These are phyloP conservation scores for Neurospora terricola DNA, from an alignment of 495 filamentous ascomycete genomes.

Conservation along the genomic window DNA sequence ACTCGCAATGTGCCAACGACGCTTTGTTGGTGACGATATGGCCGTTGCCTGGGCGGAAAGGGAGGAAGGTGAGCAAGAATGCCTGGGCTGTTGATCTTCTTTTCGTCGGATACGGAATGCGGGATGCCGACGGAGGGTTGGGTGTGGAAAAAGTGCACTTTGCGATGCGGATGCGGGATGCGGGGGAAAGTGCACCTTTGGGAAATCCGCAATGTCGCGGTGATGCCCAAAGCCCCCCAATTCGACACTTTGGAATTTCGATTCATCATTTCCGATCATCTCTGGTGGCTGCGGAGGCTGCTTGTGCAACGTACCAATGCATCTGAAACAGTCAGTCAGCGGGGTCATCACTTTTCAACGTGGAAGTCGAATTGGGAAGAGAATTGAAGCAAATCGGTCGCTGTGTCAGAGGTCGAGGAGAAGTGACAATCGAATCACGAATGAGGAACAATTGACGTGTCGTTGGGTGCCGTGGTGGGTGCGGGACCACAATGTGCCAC, in stretches of 20 bases:
- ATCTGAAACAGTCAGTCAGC: neutral
- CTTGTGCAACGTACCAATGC: neutral
- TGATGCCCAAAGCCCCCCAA: neutral
- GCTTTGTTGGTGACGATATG: neutral
- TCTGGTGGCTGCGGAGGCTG: neutral
- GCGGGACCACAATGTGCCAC: neutral
- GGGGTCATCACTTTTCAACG: neutral
- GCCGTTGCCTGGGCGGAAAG: neutral
- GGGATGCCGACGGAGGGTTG: neutral
- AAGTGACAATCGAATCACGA: neutral
- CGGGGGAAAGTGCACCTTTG: neutral
- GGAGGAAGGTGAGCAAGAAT: neutral
- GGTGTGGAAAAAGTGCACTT: neutral
- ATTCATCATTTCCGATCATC: neutral
- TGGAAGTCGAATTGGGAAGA: neutral
- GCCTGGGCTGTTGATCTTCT: rapidly evolving
- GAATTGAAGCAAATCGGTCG: neutral
- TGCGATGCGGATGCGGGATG: neutral
- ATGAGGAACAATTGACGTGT: neutral
- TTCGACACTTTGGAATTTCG: neutral
- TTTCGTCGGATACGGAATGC: neutral
- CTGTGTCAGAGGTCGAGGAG: neutral
- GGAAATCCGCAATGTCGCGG: neutral
- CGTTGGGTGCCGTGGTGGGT: neutral
- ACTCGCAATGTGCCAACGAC: neutral